Conservation (phyloP, 2,329 filamentous ascomycete species). For the Diaporthe sp. region DNA sequence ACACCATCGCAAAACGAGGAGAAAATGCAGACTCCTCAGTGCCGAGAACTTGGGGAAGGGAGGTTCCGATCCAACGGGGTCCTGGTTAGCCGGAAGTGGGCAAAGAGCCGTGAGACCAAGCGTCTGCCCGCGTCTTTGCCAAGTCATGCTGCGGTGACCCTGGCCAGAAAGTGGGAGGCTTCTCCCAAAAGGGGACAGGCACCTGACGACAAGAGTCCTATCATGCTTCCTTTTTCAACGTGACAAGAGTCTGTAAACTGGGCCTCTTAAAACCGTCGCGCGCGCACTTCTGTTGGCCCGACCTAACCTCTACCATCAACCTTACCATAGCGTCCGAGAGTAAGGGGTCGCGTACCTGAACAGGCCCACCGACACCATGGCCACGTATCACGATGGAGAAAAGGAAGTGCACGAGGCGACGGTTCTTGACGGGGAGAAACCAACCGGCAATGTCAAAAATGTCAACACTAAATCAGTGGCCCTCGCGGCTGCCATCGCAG, state of each 20-base stretch:
- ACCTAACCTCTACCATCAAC: neutral
- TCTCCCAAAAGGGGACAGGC: constrained; percentile 11
- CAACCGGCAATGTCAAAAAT: constrained; percentile 46
- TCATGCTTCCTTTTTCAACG: neutral
- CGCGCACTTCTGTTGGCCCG: neutral
- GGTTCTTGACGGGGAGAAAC: constrained; percentile 42
- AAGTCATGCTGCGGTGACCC: constrained; percentile 21
- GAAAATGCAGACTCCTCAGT: neutral
- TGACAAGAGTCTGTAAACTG: neutral
- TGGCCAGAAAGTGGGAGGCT: constrained; percentile 11
- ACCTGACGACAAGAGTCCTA: constrained; percentile 3
- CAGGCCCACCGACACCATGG: constrained; percentile 20
- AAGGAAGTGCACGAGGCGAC: constrained; percentile 31
- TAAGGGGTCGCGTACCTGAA: neutral
- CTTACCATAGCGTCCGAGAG: neutral
- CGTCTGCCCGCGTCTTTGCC: constrained; percentile 24
- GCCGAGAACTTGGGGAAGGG: neutral
- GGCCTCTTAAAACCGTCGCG: constrained; percentile 1
- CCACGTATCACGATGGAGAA: constrained; percentile 6
- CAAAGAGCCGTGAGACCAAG: constrained; percentile 24
- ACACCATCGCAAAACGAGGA: neutral
- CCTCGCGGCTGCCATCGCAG: constrained; percentile 50
- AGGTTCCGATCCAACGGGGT: constrained; percentile 6
- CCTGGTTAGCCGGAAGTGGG: constrained; percentile 11
- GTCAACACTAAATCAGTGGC: constrained; percentile 53